Evolutionary conservation across 345 rosid species (phyloP), one percentile per base, ranked within the genome.

Genomic region (Sonneratia alba): DNA sequence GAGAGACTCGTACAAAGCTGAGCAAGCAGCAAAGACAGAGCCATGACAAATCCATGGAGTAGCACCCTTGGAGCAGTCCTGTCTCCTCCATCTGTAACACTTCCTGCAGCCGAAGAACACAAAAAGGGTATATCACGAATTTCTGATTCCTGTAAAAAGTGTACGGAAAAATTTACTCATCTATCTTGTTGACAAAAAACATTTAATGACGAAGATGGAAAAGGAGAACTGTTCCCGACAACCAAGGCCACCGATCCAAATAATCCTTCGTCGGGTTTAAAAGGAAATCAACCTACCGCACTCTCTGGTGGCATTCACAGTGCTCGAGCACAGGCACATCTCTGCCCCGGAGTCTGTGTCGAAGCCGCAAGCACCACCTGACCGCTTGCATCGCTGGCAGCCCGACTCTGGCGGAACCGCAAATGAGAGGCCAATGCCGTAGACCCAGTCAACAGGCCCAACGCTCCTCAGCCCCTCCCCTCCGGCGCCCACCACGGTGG

Each of bases 331-430:
- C n/a, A 90, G 83, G 69, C 98, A 94, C 45, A 75, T 74, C 84
- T 78, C 74, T 1, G 82, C 92, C 53, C 77, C 87, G 4, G 92
- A 83, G 76, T 91, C 96, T 0, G 89, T 86, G 63, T 91, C 96
- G 37, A 80, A 94, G 65, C 98, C 97, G 53, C 98, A 94, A 1
- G 86, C 69, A 36, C 97, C 97, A 12, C 97, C 97, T 18, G 98
- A 90, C 36, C 61, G 72, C 57, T 79, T 76, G 78, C 98, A 91
- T 45, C 87, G 81, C 0, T 81, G 85, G 66, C 97, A 94, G 7
- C 92, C 97, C 12, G 69, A 43, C 16, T 83, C 85, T 5, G 92
- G 92, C 1, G 98, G 93, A 48, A 82, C 74, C 4, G 88, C 77
- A 55, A 71, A 91, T 1, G 91, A 84, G 67, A 94, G 78, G 67